phyloP scores from a whole-genome alignment of 2,329 filamentous ascomycete genomes.

The Calycina herbarum region DNA sequence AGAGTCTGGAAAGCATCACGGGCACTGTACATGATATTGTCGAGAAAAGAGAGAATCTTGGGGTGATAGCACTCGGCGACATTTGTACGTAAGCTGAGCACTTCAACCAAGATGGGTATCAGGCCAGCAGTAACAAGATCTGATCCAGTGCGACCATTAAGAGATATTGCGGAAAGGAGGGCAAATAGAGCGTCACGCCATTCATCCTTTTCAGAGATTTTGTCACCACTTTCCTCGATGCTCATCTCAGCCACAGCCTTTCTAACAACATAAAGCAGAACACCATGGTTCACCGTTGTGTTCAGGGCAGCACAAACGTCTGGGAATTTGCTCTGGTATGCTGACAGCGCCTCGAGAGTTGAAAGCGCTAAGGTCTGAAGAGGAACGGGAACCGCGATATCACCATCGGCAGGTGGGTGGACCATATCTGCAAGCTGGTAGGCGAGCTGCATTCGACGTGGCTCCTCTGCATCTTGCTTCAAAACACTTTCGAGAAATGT shows the following conservation, averaged over 20 bases:
- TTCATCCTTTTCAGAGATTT: constrained; percentile 71
- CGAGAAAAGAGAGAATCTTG: constrained; percentile 82
- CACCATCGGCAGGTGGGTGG: constrained; percentile 73
- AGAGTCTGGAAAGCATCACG: constrained; percentile 82
- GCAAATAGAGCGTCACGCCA: constrained; percentile 91
- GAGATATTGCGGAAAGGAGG: constrained; percentile 79
- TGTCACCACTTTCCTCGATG: constrained; percentile 57
- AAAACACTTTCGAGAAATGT: constrained; percentile 85
- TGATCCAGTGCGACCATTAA: constrained; percentile 71
- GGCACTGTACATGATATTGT: constrained; percentile 82
- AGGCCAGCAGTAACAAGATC: constrained; percentile 87
- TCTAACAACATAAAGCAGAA: constrained; percentile 87
- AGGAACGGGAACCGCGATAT: constrained; percentile 67
- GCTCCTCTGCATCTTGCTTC: constrained; percentile 85
- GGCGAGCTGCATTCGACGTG: constrained; percentile 81
- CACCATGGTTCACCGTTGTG: constrained; percentile 93
- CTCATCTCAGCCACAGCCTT: constrained; percentile 86
- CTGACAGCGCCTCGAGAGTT: constrained; percentile 81
- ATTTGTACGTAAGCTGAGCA: constrained; percentile 77
- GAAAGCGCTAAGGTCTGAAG: constrained; percentile 81
- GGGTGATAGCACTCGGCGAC: constrained; percentile 83
- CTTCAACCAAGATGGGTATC: constrained; percentile 86
- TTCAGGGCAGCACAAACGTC: constrained; percentile 91
- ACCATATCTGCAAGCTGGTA: constrained; percentile 92
- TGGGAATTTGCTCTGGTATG: constrained; percentile 73